Evolutionary conservation across 2,329 filamentous ascomycete species (phyloP), one percentile per base, ranked within the genome.

Genomic region (Colletotrichum camelliae): DNA sequence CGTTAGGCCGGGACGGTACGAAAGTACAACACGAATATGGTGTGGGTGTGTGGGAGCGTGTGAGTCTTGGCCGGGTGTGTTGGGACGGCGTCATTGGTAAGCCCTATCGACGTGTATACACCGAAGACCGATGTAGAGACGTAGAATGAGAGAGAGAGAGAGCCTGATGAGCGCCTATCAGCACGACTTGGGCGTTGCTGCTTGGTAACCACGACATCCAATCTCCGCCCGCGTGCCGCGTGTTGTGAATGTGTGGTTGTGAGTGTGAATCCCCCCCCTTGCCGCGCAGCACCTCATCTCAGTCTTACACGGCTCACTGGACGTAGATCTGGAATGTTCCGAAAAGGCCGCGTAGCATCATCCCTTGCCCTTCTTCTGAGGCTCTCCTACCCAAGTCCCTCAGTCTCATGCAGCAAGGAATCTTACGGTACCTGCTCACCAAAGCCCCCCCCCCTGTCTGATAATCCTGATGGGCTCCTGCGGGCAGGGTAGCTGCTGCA

Each of bases 161-260:
- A 60, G 48, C n/a, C 58, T 58, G 33, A 31, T 43, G 37, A 27
- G 57, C 33, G 58, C 16, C 67, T 16, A n/a, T 39, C 58, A 61
- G 57, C 24, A 62, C 39, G 31, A 73, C 24, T 58, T 64, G 55
- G 61, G 69, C 57, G 64, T 73, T 57, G 64, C 64, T 75, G 73
- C 70, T 75, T 75, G 73, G 70, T 75, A 68, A 75, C 73, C 72
- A 71, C 33, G 13, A 15, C 21, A 35, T 29, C 58, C 65, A 69
- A 75, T 73, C 64, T 75, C 70, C 73, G 70, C 57, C 29, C 57
- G 43, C 70, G 70, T 75, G 70, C 69, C 57, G 64, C 58, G 39
- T 48, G 39, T 48, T 18, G 35, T 57, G 43, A 13, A 21, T 21
- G 15, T 48, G 16, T 37, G 29, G 18, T 52, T 15, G n/a, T 37